Conservation (phyloP, 164 flowering plant species). For the Taxillus chinensis region DNA sequence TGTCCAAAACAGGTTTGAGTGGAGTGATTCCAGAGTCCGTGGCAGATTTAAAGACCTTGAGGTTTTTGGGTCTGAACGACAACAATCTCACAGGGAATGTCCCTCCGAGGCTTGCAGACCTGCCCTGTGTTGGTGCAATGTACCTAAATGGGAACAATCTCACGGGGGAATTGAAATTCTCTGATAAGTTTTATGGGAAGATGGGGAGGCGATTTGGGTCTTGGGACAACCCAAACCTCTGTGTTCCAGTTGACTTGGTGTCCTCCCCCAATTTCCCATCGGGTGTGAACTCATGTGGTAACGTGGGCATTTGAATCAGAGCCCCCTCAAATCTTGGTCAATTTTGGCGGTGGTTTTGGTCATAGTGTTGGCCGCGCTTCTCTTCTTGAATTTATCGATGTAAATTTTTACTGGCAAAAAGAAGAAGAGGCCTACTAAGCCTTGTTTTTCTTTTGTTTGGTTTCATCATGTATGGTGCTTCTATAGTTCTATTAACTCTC, state of each 20-base stretch:
- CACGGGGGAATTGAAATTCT: slow-evolving; percentile 58
- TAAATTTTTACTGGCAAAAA: too few species aligned
- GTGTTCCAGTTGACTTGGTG: slow-evolving; percentile 25
- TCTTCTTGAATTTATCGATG: too few species aligned
- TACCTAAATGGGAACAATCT: slow-evolving; percentile 67
- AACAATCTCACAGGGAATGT: slow-evolving; percentile 61
- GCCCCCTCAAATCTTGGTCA: too few species aligned
- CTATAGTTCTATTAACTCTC: too few species aligned
- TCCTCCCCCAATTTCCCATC: slow-evolving; percentile 12
- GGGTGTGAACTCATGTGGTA: slow-evolving; percentile 40
- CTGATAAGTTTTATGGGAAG: slow-evolving; percentile 43
- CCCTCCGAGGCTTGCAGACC: slow-evolving; percentile 36
- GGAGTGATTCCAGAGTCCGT: slow-evolving; percentile 65
- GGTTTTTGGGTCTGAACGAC: slow-evolving; percentile 64
- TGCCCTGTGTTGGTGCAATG: slow-evolving; percentile 47
- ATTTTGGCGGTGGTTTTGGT: slow-evolving; percentile 9
- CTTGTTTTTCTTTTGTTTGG: too few species aligned
- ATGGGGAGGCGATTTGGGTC: slow-evolving; percentile 73
- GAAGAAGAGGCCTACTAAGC: too few species aligned
- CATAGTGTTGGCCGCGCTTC: neutral
- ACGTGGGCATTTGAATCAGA: too few species aligned
- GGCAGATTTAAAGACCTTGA: slow-evolving; percentile 35
- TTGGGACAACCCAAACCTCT: slow-evolving; percentile 63
- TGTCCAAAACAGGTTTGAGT: slow-evolving; percentile 44
- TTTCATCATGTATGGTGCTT: too few species aligned